Conservation (phyloP, 305 asterid species). For the Solanum chacoense region DNA sequence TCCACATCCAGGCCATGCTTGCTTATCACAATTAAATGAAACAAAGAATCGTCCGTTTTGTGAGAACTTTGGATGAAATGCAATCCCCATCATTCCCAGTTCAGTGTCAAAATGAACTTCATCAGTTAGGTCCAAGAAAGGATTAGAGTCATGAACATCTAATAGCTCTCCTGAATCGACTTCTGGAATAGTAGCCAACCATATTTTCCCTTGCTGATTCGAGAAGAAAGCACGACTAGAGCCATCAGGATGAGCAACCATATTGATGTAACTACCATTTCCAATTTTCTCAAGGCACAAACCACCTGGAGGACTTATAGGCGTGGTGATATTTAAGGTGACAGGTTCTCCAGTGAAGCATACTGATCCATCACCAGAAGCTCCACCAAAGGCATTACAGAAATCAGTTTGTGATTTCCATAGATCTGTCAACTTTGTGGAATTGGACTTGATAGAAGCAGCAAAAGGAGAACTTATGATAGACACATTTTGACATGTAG, state of each 20-base stretch:
- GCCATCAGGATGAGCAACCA: constrained; percentile 85
- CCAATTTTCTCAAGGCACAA: constrained; percentile 78
- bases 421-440: constrained; percentile 42
- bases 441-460: constrained; percentile 29
- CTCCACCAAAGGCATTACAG: constrained; percentile 56
- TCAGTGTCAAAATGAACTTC: constrained; percentile 63
- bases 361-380: constrained; percentile 32
- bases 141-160: constrained; percentile 39
- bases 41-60: constrained; percentile 71
- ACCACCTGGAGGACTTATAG: constrained; percentile 49
- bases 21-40: constrained; percentile 77
- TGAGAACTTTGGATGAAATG: constrained; percentile 60
- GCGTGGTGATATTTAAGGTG: constrained; percentile 20
- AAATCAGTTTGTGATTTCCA: constrained; percentile 64
- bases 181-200: constrained; percentile 67
- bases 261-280: constrained; percentile 58
- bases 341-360: constrained; percentile 59
- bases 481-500: constrained; percentile 52
- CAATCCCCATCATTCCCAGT: constrained; percentile 73
- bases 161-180: constrained; percentile 40
- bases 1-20: constrained; percentile 59
- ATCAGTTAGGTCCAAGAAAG: constrained; percentile 71
- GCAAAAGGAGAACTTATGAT: constrained; percentile 58
- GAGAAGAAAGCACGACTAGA: constrained; percentile 75
- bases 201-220: constrained; percentile 73